Conservation (phyloP, 306 rosid species). For the Pyrus betulifolia region DNA sequence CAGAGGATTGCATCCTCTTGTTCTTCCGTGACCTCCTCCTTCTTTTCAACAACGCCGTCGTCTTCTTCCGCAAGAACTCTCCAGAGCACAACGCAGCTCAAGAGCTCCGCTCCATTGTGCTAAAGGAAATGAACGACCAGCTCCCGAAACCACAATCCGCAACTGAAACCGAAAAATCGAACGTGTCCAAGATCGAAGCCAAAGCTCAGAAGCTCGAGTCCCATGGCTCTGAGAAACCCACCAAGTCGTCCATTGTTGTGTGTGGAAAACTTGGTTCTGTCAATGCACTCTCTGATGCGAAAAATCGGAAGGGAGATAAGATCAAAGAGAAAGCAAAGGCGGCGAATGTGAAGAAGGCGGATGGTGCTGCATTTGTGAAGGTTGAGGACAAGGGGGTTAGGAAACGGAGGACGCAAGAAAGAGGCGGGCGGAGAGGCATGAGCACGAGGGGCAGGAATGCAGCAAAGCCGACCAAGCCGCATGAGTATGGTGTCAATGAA, state of each 20-base stretch:
- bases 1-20: conserved; percentile 5
- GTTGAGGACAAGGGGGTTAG: conserved; percentile 19
- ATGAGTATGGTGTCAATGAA: conserved; percentile 31
- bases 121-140: conserved; percentile 30
- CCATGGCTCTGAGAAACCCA: conserved; percentile 9
- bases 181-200: conserved; percentile 14
- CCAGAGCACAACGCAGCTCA: conserved; percentile 30
- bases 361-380: conserved; percentile 1
- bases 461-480: not conserved
- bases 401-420: conserved; percentile 23
- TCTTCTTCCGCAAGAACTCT: conserved; percentile 29
- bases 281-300: conserved; percentile 4
- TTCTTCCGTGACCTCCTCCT: conserved; percentile 50
- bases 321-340: conserved; percentile 10
- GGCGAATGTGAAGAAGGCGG: conserved; percentile 3
- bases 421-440: conserved; percentile 14
- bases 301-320: not conserved
- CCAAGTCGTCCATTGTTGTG: conserved; percentile 19
- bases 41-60: conserved; percentile 34
- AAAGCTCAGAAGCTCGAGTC: conserved; percentile 16
- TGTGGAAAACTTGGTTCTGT: conserved; percentile 26
- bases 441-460: conserved; percentile 7
- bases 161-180: not conserved
- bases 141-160: not conserved
- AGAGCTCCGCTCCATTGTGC: conserved; percentile 28